Evolutionary conservation across 345 rosid genomes (phyloP).

Genomic region (Carallia brachiata): DNA sequence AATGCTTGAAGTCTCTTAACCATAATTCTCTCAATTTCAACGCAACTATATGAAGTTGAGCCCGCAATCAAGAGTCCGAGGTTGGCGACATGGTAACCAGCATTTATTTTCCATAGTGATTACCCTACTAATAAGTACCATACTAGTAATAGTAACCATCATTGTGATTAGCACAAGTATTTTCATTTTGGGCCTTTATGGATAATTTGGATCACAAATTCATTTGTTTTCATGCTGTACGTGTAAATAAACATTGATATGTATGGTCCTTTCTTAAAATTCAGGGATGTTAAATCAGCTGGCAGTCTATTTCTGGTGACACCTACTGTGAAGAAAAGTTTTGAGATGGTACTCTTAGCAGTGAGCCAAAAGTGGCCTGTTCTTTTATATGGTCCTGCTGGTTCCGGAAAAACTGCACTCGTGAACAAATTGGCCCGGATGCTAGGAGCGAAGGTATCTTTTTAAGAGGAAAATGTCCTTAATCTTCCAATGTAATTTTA

Average conservation of each 20-base stretch:
- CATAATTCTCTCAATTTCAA: conserved; percentile 29
- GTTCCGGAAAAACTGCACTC: conserved; percentile 92
- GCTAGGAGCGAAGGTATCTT: conserved; percentile 68
- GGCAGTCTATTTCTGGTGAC: conserved; percentile 63
- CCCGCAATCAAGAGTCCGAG: conserved; percentile 44
- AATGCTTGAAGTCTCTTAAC: conserved; percentile 32
- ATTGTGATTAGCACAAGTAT: neutral
- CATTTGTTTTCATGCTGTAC: neutral
- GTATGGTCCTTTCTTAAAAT: conserved; percentile 15
- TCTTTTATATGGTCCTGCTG: conserved; percentile 86
- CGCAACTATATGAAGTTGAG: conserved; percentile 35
- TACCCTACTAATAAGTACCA: neutral
- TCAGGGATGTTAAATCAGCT: conserved; percentile 53
- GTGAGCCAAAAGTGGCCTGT: conserved; percentile 91
- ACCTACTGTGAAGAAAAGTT: conserved; percentile 54
- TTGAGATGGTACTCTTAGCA: conserved; percentile 77
- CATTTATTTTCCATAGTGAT: neutral
- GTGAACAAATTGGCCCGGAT: conserved; percentile 67
- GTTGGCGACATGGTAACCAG: conserved; percentile 45
- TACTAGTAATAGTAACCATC: too few relatives aligned
- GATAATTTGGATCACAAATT: neutral
- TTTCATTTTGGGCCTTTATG: neutral
- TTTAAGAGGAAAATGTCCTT: conserved; percentile 2
- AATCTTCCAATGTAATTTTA: neutral
- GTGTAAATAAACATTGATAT: neutral